These are phyloP conservation scores for Cytospora leucostoma DNA, from an alignment of 2,329 filamentous ascomycete genomes.

Conservation along the genomic window DNA sequence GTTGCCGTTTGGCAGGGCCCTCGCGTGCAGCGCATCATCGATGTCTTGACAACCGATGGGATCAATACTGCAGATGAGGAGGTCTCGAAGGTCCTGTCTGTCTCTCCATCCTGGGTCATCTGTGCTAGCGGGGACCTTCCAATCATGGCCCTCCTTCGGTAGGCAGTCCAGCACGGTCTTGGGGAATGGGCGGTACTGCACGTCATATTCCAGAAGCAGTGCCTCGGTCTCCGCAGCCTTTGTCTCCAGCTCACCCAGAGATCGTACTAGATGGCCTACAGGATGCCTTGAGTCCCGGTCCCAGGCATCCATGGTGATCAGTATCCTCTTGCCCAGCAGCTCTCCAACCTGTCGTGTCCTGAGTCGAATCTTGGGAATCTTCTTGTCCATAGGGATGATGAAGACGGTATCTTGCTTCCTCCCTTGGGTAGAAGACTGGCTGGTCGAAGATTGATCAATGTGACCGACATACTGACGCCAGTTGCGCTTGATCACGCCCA, in stretches of 20 bases:
- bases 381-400: constrained; percentile 96
- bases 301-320: constrained; percentile 95
- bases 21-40: constrained; percentile 92
- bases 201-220: constrained; percentile 89
- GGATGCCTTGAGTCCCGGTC: constrained; percentile 91
- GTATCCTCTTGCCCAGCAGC: constrained; percentile 83
- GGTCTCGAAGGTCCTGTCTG: constrained; percentile 77
- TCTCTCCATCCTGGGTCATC: constrained; percentile 87
- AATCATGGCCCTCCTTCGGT: constrained; percentile 87
- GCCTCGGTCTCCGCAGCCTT: constrained; percentile 98
- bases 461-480: constrained; percentile 98
- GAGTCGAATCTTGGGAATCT: constrained; percentile 92
- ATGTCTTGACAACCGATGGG: constrained; percentile 96
- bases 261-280: constrained; percentile 89
- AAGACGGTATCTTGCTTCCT: constrained; percentile 91
- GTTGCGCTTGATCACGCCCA: constrained; percentile 91
- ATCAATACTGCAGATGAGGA: constrained; percentile 96
- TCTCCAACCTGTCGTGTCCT: constrained; percentile 88
- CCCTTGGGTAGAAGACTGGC: constrained; percentile 71
- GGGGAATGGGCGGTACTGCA: constrained; percentile 95
- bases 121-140: constrained; percentile 80
- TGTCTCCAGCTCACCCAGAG: constrained; percentile 88
- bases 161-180: constrained; percentile 94
- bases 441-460: constrained; percentile 83
- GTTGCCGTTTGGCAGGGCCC: constrained; percentile 84